Conservation (phyloP, 495 filamentous ascomycete species). For the Cercophora sp. region DNA sequence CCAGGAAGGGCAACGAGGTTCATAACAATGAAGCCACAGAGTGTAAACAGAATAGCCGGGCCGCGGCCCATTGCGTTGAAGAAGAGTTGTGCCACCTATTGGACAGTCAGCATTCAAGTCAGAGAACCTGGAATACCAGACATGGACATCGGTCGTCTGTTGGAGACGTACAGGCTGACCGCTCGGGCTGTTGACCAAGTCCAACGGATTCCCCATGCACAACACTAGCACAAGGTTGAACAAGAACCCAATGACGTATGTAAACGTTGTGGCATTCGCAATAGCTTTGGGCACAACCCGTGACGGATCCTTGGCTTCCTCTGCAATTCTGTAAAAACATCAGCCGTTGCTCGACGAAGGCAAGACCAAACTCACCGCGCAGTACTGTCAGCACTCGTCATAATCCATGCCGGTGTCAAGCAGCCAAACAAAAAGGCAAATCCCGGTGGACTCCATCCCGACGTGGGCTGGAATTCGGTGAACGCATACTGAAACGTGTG, state of each 20-base stretch:
- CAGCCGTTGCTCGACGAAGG: background rate
- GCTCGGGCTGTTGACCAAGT: constrained; percentile 43
- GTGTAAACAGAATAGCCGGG: constrained; percentile 58
- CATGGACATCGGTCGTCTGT: no score
- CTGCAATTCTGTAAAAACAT: constrained; percentile 42
- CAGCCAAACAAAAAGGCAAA: constrained; percentile 70
- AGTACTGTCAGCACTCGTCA: constrained; percentile 36
- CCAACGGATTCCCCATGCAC: constrained; percentile 52
- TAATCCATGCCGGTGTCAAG: constrained; percentile 64
- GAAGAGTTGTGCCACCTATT: constrained; percentile 56
- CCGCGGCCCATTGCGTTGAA: constrained; percentile 55
- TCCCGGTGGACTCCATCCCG: constrained; percentile 60
- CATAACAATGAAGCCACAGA: constrained; percentile 55
- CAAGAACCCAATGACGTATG: constrained; percentile 56
- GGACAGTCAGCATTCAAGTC: background rate
- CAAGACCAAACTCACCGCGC: constrained; percentile 28
- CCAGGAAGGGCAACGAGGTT: constrained; percentile 60
- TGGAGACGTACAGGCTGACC: constrained; percentile 45
- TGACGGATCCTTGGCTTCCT: constrained; percentile 58
- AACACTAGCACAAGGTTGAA: constrained; percentile 63
- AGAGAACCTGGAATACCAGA: background rate
- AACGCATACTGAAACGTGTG: constrained; percentile 60
- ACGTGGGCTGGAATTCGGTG: constrained; percentile 54
- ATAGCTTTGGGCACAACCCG: constrained; percentile 59
- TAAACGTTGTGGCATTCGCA: constrained; percentile 54